Evolutionary conservation across 1,284 basidiomycete genomes (phyloP).

Genomic region (Pholiota adiposa): DNA sequence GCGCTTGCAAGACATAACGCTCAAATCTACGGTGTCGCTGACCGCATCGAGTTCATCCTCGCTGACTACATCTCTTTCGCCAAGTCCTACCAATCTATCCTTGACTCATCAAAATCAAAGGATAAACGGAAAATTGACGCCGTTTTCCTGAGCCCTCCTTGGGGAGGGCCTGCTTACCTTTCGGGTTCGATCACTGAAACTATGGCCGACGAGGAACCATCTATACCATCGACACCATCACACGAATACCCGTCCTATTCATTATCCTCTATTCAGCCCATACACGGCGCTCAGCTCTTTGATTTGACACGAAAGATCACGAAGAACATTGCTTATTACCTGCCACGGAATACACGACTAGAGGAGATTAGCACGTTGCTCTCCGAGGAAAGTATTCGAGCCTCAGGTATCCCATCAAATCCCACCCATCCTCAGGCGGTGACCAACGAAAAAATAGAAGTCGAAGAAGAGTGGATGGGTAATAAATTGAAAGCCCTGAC

Average conservation of each 20-base stretch:
- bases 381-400: conserved; percentile 10
- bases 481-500: conserved; percentile 83
- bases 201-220: neutral
- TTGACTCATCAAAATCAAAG: conserved; percentile 17
- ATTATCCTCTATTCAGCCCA: conserved; percentile 75
- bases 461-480: conserved; percentile 92
- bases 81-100: conserved; percentile 50
- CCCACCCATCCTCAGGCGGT: conserved; percentile 10
- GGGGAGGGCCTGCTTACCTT: conserved; percentile 85
- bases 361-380: conserved; percentile 72
- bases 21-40: conserved; percentile 88
- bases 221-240: conserved; percentile 13
- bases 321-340: conserved; percentile 85
- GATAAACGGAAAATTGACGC: conserved; percentile 68
- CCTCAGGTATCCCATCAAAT: neutral
- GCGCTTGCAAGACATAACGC: conserved; percentile 93
- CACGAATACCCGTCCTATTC: conserved; percentile 62
- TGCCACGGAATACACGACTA: conserved; percentile 85
- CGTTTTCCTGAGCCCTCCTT: conserved; percentile 92
- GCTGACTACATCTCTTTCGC: conserved; percentile 87
- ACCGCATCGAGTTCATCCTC: conserved; percentile 94
- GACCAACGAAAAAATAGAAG: conserved; percentile 63
- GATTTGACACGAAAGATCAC: conserved; percentile 71
- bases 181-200: conserved; percentile 32
- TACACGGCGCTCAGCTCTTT: conserved; percentile 85